Evolutionary conservation across 805 yeast genomes (phyloP), one percentile per base, ranked within the genome.

Genomic region (Kodamaea kaohsiungensis): DNA sequence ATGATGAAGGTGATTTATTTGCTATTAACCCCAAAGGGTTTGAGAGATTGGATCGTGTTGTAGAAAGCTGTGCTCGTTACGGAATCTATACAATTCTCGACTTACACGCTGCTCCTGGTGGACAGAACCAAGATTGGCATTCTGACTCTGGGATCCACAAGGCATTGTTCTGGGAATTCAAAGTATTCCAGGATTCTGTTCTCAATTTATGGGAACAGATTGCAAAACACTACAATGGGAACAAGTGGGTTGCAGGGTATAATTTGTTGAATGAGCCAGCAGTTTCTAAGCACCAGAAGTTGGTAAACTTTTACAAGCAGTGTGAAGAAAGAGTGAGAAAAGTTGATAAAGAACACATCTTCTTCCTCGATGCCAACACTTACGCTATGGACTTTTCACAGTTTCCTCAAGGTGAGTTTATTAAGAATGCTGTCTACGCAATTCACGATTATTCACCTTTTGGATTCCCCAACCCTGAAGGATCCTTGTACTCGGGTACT

Each of bases 81-180:
- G 81, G 78, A 2, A 76, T 80, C 49, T 80, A 79, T 60, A 73
- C 80, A 46, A 71, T 80, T 52, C 68, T 80, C 48, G 84, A 80
- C 56, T 68, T 80, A 27, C 84, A 80, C 57, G 69, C 83, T 12
- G 70, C 65, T 18, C 84, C 84, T 13, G 84, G 84, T 50, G 83
- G 84, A 25, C 83, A 80, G 63, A 79, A 77, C 61, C 84, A 79
- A 65, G 83, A 76, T 60, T 80, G 84, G 84, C 84, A 80, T 59
- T 62, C 71, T 18, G 84, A 80, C 62, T 72, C 79, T 0, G 76
- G 73, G 2, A 67, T 77, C 58, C 81, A 78, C 65, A 75, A 75
- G 63, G 69, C 83, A 1, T 51, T 78, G 19, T 79, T 80, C 62
- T 80, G 83, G 82, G 78, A 76, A 22, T 80, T 77, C 66, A 75